These are phyloP conservation scores for Mangifera indica DNA, from an alignment of 345 rosid genomes.

Conservation along the genomic window DNA sequence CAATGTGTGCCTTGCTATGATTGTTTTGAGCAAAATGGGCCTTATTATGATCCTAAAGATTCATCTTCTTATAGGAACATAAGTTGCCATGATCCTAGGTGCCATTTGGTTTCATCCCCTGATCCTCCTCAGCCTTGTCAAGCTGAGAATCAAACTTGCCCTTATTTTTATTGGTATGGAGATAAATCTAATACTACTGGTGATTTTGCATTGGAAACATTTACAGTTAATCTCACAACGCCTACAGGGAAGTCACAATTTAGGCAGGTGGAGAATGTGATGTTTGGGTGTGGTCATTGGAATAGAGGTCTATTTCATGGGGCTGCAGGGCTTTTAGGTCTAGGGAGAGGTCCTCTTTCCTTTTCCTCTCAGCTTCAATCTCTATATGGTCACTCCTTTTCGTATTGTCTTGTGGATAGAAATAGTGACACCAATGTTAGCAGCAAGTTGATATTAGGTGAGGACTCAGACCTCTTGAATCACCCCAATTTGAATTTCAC, in stretches of 20 bases:
- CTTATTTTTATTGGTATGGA: slow-evolving; percentile 84
- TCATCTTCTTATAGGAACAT: slow-evolving; percentile 66
- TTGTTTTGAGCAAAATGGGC: slow-evolving; percentile 85
- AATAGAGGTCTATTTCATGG: slow-evolving; percentile 78
- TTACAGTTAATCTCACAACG: slow-evolving; percentile 67
- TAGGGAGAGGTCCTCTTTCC: slow-evolving; percentile 89
- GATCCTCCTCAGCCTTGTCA: slow-evolving; percentile 66
- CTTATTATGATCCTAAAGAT: slow-evolving; percentile 61
- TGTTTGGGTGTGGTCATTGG: slow-evolving; percentile 98
- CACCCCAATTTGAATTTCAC: slow-evolving; percentile 71
- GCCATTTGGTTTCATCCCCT: slow-evolving; percentile 69
- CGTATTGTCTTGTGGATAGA: slow-evolving; percentile 81
- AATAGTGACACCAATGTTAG: slow-evolving; percentile 61
- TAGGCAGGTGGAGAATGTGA: slow-evolving; percentile 56
- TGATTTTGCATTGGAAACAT: slow-evolving; percentile 74
- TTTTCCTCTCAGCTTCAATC: slow-evolving; percentile 86
- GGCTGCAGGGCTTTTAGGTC: slow-evolving; percentile 83
- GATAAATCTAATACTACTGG: slow-evolving; percentile 91
- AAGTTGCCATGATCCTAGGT: slow-evolving; percentile 62
- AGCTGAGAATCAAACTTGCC: slow-evolving; percentile 65
- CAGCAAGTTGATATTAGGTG: slow-evolving; percentile 83
- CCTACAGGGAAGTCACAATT: slow-evolving; percentile 44
- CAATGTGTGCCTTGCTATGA: slow-evolving; percentile 85
- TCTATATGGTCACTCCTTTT: slow-evolving; percentile 72
- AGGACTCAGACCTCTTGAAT: slow-evolving; percentile 54